A percentile compares a stretch with the other conserved stretches of the same genome.
Conservation (phyloP, 1,284 basidiomycete species). For the Austropuccinia psidii region DNA sequence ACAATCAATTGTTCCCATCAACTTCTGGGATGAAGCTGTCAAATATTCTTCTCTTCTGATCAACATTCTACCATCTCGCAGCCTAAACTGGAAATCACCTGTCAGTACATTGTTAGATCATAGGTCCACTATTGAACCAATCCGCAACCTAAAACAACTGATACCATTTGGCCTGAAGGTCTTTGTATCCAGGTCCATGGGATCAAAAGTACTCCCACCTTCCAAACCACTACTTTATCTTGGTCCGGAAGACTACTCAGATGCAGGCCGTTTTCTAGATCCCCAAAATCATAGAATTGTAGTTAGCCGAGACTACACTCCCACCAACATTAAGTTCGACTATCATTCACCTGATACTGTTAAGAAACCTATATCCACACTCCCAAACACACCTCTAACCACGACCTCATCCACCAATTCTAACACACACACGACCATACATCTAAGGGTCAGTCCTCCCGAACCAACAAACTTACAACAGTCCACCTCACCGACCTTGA, state of each 20-base stretch:
- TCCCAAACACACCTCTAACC: background rate
- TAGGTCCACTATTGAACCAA: constrained; percentile 1
- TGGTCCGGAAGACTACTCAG: background rate
- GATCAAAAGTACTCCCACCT: background rate
- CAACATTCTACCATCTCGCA: background rate
- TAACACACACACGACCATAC: no score
- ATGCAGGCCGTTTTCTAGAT: background rate
- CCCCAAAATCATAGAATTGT: background rate
- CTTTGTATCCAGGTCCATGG: no score
- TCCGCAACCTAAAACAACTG: background rate
- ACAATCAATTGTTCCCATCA: no score
- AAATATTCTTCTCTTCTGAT: no score
- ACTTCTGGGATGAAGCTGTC: no score
- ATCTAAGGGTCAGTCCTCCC: no score
- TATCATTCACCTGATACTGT: background rate
- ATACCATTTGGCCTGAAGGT: constrained; percentile 24
- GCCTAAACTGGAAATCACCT: background rate
- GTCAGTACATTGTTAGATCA: background rate
- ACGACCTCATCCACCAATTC: no score
- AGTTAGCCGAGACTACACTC: background rate
- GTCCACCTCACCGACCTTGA: no score
- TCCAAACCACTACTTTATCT: background rate
- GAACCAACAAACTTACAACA: no score
- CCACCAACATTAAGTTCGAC: background rate
- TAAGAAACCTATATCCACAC: background rate